phyloP scores from a whole-genome alignment of 768 basidiomycete species.

The Xanthoconium purpureum region DNA sequence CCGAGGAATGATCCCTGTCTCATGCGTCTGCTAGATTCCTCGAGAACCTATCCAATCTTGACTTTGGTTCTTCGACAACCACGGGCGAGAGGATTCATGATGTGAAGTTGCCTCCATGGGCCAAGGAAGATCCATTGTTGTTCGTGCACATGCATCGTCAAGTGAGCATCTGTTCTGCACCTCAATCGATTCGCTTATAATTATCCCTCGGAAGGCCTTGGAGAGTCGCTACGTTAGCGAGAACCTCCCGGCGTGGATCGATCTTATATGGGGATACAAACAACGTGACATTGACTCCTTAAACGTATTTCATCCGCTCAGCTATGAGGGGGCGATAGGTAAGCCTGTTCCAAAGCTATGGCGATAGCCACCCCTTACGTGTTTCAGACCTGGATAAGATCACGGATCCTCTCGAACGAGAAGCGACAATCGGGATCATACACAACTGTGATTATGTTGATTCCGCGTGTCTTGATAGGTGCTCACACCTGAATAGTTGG shows the following conservation, averaged over 20 bases:
- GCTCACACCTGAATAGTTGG: constrained; percentile 53
- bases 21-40: constrained; percentile 57
- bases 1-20: neutral
- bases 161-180: constrained; percentile 38
- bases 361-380: neutral
- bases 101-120: constrained; percentile 90
- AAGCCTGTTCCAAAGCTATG: constrained; percentile 1
- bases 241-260: constrained; percentile 85
- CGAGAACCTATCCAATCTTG: constrained; percentile 73
- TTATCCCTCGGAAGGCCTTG: constrained; percentile 53
- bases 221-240: constrained; percentile 87
- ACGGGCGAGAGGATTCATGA: constrained; percentile 80
- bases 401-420: constrained; percentile 80
- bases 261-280: constrained; percentile 87
- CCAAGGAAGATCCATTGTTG: constrained; percentile 74
- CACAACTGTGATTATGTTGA: constrained; percentile 72
- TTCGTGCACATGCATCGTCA: constrained; percentile 78
- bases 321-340: constrained; percentile 90
- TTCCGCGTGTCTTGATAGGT: neutral
- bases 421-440: constrained; percentile 92
- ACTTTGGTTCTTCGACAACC: constrained; percentile 72
- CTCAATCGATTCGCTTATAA: neutral
- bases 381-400: constrained; percentile 77
- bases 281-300: constrained; percentile 73
- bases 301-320: constrained; percentile 91